A percentile compares a stretch with the other conserved stretches of the same genome.
Evolutionary conservation across 371 early-diverging fungal species (phyloP).

Genomic region (Gilbertella persicaria): DNA sequence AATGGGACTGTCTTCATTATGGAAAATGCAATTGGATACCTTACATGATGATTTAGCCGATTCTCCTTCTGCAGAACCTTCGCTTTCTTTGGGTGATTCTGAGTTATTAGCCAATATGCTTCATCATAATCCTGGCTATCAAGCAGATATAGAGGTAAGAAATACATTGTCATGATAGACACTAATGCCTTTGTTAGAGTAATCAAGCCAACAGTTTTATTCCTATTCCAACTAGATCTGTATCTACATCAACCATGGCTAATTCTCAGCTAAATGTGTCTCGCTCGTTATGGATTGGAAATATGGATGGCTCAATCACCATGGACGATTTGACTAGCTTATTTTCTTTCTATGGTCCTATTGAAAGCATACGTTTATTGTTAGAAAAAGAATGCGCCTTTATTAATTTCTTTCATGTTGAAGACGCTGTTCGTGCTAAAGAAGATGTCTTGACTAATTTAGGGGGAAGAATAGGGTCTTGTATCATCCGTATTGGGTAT

Average conservation of each 20-base stretch:
- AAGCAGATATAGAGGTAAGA: neutral
- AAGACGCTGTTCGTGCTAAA: constrained; percentile 86
- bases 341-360: constrained; percentile 87
- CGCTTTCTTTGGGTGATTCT: constrained; percentile 49
- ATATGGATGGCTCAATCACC: constrained; percentile 81
- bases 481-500: constrained; percentile 85
- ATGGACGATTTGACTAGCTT: constrained; percentile 73
- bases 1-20: constrained; percentile 39
- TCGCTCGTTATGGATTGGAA: constrained; percentile 94
- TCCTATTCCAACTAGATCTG: constrained; percentile 7
- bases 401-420: constrained; percentile 83
- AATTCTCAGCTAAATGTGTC: constrained; percentile 54
- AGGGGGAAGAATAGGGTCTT: constrained; percentile 76
- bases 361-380: constrained; percentile 90
- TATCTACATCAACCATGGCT: constrained; percentile 24
- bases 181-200: no score
- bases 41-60: constrained; percentile 35
- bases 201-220: no score
- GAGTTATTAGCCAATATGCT: constrained; percentile 48
- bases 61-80: constrained; percentile 15
- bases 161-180: no score
- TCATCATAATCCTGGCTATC: neutral
- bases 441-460: constrained; percentile 77
- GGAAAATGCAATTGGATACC: constrained; percentile 45
- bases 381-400: constrained; percentile 97